Conservation (phyloP, 129 eudicot species). For the Logfia minima region DNA sequence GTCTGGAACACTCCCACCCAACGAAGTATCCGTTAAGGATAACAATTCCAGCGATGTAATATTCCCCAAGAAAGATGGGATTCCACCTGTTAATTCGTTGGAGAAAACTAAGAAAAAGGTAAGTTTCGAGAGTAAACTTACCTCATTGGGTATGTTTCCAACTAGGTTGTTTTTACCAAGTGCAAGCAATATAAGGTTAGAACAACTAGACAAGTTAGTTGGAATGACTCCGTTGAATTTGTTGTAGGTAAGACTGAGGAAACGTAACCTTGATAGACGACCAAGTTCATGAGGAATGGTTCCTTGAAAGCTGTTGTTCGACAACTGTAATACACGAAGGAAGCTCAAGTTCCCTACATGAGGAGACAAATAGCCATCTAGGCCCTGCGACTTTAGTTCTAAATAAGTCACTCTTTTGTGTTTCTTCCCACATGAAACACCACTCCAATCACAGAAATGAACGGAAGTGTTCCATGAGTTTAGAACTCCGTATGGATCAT, state of each 20-base stretch:
- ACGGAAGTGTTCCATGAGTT: neutral
- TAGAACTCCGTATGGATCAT: neutral
- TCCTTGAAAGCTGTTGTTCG: no score
- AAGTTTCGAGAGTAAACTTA: no score
- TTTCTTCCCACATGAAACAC: neutral
- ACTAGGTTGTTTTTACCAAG: no score
- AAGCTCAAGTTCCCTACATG: neutral
- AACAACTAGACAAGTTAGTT: no score
- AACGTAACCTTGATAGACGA: no score
- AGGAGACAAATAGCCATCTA: neutral
- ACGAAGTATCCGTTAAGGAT: neutral
- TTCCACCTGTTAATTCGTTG: neutral
- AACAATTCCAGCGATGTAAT: neutral
- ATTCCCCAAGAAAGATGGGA: slow-evolving; percentile 18
- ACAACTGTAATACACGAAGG: no score
- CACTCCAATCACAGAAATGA: neutral
- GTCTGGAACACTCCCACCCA: slow-evolving; percentile 14
- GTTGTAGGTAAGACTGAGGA: no score
- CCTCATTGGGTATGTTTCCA: no score
- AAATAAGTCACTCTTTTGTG: slow-evolving; percentile 4
- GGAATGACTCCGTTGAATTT: no score
- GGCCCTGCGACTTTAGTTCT: neutral
- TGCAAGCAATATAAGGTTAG: no score
- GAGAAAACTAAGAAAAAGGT: no score
- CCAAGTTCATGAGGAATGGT: no score